phyloP scores from a whole-genome alignment of 2,329 filamentous ascomycete species.

The Cucurbitaria berberidis region DNA sequence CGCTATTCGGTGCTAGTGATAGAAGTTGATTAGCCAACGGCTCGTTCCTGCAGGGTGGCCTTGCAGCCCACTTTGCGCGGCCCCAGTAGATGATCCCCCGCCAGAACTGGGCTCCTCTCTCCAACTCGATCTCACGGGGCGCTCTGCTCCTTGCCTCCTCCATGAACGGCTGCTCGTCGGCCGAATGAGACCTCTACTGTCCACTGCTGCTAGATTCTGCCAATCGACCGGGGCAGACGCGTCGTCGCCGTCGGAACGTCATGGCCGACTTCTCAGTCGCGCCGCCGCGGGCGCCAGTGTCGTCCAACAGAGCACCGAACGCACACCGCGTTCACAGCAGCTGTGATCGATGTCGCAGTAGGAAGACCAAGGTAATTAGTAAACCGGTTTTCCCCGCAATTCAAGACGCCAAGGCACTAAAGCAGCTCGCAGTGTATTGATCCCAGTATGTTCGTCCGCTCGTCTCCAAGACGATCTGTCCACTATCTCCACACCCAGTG shows the following conservation, averaged over 20 bases:
- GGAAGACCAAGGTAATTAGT: constrained; percentile 48
- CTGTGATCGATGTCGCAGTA: constrained; percentile 47
- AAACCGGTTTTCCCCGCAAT: constrained; percentile 10
- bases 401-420: constrained; percentile 34
- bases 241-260: constrained; percentile 18
- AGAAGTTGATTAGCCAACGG: constrained; percentile 21
- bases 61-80: constrained; percentile 4
- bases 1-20: constrained; percentile 14
- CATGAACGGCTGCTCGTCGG: constrained; percentile 15
- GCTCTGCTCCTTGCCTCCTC: constrained; percentile 16
- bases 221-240: constrained; percentile 9
- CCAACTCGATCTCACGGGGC: constrained; percentile 12
- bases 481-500: constrained; percentile 3
- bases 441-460: constrained; percentile 36
- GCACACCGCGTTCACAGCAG: constrained; percentile 45
- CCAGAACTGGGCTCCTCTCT: constrained; percentile 14
- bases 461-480: not conserved
- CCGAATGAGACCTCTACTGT: constrained; percentile 33
- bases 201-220: constrained; percentile 9
- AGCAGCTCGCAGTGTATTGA: constrained; percentile 43
- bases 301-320: constrained; percentile 33
- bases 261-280: constrained; percentile 38
- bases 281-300: constrained; percentile 17
- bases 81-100: constrained; percentile 18
- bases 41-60: constrained; percentile 16